These are phyloP conservation scores for Pterocarpus macrocarpus DNA, from an alignment of 306 rosid genomes.

Conservation along the genomic window DNA sequence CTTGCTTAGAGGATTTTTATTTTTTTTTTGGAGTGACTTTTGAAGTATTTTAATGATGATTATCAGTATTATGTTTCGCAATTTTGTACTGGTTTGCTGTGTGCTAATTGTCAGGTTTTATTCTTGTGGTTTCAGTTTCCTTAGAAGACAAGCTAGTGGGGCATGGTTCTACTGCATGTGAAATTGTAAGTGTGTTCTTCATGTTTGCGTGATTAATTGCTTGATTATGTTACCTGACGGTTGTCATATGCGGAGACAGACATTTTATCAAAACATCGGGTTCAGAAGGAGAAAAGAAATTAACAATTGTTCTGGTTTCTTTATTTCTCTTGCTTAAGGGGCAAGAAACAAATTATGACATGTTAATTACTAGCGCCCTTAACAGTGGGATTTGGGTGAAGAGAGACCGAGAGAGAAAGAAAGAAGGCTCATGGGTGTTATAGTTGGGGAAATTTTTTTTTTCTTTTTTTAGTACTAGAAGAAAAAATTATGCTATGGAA, in stretches of 20 bases:
- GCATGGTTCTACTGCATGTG: slow-evolving; percentile 45
- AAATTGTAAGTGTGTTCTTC: slow-evolving; percentile 58
- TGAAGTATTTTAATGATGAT: slow-evolving; percentile 24
- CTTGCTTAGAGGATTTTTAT: background rate
- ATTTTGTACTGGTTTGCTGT: slow-evolving; percentile 28
- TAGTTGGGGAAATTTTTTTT: background rate
- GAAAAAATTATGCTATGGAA: background rate
- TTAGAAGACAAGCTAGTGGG: slow-evolving; percentile 46
- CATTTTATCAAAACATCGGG: slow-evolving; percentile 7
- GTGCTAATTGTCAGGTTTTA: slow-evolving; percentile 10
- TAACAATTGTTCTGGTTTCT: background rate
- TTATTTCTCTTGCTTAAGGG: slow-evolving; percentile 34
- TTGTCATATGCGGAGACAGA: background rate
- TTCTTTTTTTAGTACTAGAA: background rate
- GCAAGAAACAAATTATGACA: background rate
- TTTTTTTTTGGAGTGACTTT: background rate
- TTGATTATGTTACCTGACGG: background rate
- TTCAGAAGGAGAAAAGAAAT: background rate
- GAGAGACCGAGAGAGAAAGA: background rate
- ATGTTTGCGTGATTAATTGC: slow-evolving; percentile 24
- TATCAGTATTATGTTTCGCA: background rate
- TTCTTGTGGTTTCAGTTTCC: slow-evolving; percentile 49
- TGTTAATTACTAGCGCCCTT: background rate
- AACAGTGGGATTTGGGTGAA: background rate
- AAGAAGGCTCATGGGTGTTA: background rate